These are phyloP conservation scores for Candida sanyiensis DNA, from an alignment of 805 yeast genomes.

Conservation along the genomic window DNA sequence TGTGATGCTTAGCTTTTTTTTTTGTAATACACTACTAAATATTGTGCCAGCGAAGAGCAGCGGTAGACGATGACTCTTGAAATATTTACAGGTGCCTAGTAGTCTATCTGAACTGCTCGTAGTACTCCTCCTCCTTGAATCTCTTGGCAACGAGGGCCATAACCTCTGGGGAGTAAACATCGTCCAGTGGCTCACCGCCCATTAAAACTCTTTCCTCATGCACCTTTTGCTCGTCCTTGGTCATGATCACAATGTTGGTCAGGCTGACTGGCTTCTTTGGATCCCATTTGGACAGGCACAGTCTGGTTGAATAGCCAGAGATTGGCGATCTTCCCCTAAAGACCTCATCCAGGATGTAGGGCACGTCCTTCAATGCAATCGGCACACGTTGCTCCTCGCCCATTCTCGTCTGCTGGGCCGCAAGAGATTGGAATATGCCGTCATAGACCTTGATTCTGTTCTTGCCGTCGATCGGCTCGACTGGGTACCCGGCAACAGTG, in stretches of 20 bases:
- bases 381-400: conserved; percentile 77
- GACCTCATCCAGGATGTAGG: conserved; percentile 83
- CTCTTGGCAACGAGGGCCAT: conserved; percentile 53
- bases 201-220: conserved; percentile 75
- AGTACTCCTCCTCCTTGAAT: conserved; percentile 70
- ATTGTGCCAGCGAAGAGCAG: too few species aligned
- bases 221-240: conserved; percentile 74
- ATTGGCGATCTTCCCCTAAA: conserved; percentile 89
- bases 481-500: conserved; percentile 77
- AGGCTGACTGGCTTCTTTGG: conserved; percentile 55
- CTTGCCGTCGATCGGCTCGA: conserved; percentile 87
- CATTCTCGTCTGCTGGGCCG: conserved; percentile 80
- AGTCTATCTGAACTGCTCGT: conserved; percentile 52
- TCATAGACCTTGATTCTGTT: conserved; percentile 83
- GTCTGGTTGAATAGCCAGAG: conserved; percentile 72
- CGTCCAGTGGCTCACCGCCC: conserved; percentile 57
- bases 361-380: conserved; percentile 63
- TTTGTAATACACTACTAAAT: too few species aligned
- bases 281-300: conserved; percentile 83
- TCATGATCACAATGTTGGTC: conserved; percentile 82
- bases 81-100: too few species aligned
- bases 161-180: conserved; percentile 59
- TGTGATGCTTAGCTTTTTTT: neutral
- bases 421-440: conserved; percentile 71
- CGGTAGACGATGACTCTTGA: too few species aligned